Conservation (phyloP, 2,329 filamentous ascomycete genomes). For the Thyridium curvatum region DNA sequence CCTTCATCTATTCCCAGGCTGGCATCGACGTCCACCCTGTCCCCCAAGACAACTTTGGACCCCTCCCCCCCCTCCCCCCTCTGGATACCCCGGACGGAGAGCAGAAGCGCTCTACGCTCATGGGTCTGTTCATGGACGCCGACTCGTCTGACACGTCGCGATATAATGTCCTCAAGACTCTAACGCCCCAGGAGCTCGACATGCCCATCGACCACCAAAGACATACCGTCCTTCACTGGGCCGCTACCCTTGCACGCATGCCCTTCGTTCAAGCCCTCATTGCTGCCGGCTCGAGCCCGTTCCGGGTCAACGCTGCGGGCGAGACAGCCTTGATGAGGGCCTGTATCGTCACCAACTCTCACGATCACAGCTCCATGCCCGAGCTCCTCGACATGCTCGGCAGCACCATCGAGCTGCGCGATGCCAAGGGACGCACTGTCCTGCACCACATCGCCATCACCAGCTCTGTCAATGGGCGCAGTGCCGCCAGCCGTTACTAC, state of each 20-base stretch:
- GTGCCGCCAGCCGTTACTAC: slow-evolving; percentile 89
- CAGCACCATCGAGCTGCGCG: slow-evolving; percentile 82
- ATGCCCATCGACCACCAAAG: slow-evolving; percentile 84
- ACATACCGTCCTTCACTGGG: slow-evolving; percentile 94
- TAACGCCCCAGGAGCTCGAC: slow-evolving; percentile 78
- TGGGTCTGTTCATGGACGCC: slow-evolving; percentile 76
- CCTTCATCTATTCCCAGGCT: slow-evolving; percentile 60
- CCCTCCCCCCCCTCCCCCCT: slow-evolving; percentile 59
- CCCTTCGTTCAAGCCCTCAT: slow-evolving; percentile 77
- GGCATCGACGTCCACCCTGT: slow-evolving; percentile 34
- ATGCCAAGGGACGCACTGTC: slow-evolving; percentile 84
- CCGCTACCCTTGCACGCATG: slow-evolving; percentile 83
- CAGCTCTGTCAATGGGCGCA: slow-evolving; percentile 89
- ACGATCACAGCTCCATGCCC: slow-evolving; percentile 85
- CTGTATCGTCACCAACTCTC: slow-evolving; percentile 87
- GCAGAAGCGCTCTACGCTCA: slow-evolving; percentile 72
- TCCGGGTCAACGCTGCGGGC: slow-evolving; percentile 79
- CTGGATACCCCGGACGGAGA: slow-evolving; percentile 61
- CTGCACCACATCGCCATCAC: slow-evolving; percentile 95
- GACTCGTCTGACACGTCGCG: slow-evolving; percentile 55
- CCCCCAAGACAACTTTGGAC: slow-evolving; percentile 47
- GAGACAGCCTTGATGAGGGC: slow-evolving; percentile 92
- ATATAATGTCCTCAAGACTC: slow-evolving; percentile 68
- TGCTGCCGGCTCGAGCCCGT: slow-evolving; percentile 77
- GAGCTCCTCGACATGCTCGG: slow-evolving; percentile 85